Percentiles rank a stretch among this genome's conserved stretches.
Evolutionary conservation across 371 early-diverging fungal genomes (phyloP).

Genomic region (Syncephalastrum contaminatum): DNA sequence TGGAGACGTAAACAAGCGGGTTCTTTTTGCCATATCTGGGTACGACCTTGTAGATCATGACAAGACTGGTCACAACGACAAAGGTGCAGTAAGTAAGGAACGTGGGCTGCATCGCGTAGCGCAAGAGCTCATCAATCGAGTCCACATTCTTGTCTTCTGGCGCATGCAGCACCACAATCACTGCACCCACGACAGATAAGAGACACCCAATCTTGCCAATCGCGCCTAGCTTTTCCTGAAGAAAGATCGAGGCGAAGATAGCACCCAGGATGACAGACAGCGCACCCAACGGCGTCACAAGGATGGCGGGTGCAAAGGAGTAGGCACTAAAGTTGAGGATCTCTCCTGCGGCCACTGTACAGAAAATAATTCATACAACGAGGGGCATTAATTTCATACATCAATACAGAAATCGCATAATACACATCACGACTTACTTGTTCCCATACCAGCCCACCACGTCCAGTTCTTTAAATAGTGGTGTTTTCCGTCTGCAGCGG

Average conservation of each 20-base stretch:
- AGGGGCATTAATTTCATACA: too few species aligned
- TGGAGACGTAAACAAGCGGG: constrained; percentile 86
- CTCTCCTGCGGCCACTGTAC: constrained; percentile 89
- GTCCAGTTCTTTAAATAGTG: constrained; percentile 77
- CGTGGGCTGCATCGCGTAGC: constrained; percentile 70
- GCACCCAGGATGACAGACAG: constrained; percentile 79
- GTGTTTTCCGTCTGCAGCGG: constrained; percentile 68
- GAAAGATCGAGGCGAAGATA: constrained; percentile 36
- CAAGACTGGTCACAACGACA: constrained; percentile 60
- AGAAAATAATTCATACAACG: neutral
- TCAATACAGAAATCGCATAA: neutral
- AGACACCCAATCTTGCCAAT: constrained; percentile 88
- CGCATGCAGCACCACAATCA: constrained; percentile 86
- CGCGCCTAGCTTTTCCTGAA: constrained; percentile 78
- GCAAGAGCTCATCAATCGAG: constrained; percentile 66
- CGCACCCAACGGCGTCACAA: constrained; percentile 90
- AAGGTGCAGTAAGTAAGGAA: constrained; percentile 77
- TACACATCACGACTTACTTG: constrained; percentile 50
- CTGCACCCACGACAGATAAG: constrained; percentile 84
- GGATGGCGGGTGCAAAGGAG: constrained; percentile 90
- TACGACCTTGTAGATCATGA: constrained; percentile 78
- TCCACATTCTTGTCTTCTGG: constrained; percentile 79
- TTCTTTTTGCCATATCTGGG: constrained; percentile 77
- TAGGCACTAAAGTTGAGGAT: constrained; percentile 91
- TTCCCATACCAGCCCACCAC: constrained; percentile 93